phyloP scores from a whole-genome alignment of 140 eudicot species.

The Anethum foeniculum region DNA sequence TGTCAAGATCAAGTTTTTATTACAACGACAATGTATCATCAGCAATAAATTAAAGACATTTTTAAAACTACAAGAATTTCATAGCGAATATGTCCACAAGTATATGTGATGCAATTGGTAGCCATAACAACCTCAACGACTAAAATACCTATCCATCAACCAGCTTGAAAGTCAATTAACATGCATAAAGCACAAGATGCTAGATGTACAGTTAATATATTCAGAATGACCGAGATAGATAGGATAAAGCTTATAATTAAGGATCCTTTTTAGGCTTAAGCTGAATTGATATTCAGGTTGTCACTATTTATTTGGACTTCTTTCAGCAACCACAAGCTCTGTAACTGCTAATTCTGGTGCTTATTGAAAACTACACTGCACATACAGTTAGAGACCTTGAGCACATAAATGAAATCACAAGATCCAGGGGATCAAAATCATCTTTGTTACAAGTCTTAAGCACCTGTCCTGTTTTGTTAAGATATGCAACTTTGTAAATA shows the following conservation, averaged over 20 bases:
- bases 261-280: neutral
- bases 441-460: too few species aligned
- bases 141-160: neutral
- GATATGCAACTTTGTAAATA: too few species aligned
- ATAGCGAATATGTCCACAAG: neutral
- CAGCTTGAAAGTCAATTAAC: neutral
- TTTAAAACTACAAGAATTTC: neutral
- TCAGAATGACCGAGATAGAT: neutral
- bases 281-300: neutral
- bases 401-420: too few species aligned
- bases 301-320: neutral
- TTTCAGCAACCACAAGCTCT: conserved; percentile 63
- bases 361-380: too few species aligned
- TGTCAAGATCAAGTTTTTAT: too few species aligned
- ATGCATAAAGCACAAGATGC: neutral
- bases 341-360: conserved; percentile 40
- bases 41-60: too few species aligned
- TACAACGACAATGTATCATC: too few species aligned
- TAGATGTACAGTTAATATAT: neutral
- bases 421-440: too few species aligned
- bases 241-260: neutral
- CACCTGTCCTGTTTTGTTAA: too few species aligned
- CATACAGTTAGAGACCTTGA: too few species aligned
- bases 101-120: neutral
- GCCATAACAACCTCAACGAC: neutral